phyloP scores from a whole-genome alignment of 169 alveolate genomes.

The Plasmodium knowlesi region DNA sequence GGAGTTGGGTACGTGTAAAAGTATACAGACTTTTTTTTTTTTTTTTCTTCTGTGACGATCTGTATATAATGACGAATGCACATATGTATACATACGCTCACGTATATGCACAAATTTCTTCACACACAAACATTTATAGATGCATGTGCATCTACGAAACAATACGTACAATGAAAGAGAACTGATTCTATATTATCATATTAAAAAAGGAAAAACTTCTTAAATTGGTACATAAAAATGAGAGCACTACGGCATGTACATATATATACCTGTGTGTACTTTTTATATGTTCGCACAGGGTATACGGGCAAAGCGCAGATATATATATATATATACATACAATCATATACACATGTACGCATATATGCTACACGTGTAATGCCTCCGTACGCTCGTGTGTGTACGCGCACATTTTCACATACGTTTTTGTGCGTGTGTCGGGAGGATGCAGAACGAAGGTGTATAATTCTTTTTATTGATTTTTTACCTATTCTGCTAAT shows the following conservation, averaged over 20 bases:
- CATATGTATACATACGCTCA: background rate
- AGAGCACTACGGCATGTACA: background rate
- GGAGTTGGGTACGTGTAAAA: background rate
- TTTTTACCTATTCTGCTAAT: background rate
- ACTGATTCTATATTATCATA: background rate
- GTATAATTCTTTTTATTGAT: background rate
- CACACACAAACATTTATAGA: conserved; percentile 7
- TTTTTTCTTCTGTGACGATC: background rate
- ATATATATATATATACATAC: background rate
- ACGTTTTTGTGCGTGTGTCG: background rate
- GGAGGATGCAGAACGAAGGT: background rate
- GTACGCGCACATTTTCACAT: background rate
- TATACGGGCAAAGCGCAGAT: background rate
- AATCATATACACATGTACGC: background rate
- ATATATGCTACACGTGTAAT: background rate
- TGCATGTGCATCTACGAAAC: conserved; percentile 2
- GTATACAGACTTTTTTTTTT: background rate
- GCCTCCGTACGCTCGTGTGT: background rate
- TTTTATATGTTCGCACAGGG: background rate
- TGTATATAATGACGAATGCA: background rate
- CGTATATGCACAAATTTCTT: background rate
- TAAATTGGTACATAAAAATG: background rate
- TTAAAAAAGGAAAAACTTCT: background rate
- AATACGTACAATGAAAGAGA: background rate
- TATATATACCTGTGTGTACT: background rate